Base-by-base conservation (phyloP, 1,284 basidiomycete species). In the Ustilago xerochloae region DNA sequence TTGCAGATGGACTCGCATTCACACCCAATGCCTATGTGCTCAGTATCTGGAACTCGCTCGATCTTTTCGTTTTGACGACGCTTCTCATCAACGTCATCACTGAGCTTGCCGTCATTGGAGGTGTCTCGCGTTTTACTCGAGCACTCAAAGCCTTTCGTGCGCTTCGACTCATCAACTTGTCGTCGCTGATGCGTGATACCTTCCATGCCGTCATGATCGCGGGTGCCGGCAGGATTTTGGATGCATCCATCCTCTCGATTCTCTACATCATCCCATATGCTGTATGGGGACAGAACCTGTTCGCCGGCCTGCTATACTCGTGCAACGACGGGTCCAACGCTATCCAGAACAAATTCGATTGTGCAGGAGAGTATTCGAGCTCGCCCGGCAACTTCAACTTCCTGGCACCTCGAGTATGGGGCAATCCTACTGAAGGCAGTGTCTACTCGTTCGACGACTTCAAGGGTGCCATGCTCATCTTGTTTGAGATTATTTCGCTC, bases 281-380 rank as follows among this genome's bases (percentile, higher is more conserved):
- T 4, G 91, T 97, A 1, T 98, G 96, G 95, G 96, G 94, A 6
- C 89, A 94, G 63, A 97, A 96, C 80, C 92, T 98, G 82, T 98
- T 98, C 85, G 87, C 90, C 0, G 94, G 94, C 7, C 86, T 91
- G 63, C 90, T 96, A 85, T 94, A 92, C 84, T 85, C 87, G 47
- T 99, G 96, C 87, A 98, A 93, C 81, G 94, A 98, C 81, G 53
- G 48, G 0, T 62, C 69, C 28, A 83, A 62, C 16, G 84, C 82
- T 52, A 89, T 88, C 1, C 77, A 85, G 30, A 91, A 89, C 4
- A 87, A 90, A 32, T 80, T 81, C 8, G 88, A 90, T 32, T 99
- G 96, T 79, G 86, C 89, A 24, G 89, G 90, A 78, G 94, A 97
- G 85, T 97, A 89, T 84, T 72, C 82, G 1, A 66, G 68, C 22